Percentiles rank a stretch among this genome's conserved stretches.
These are phyloP conservation scores for Dichotomocladium elegans DNA, from an alignment of 371 early-diverging fungal genomes.

Conservation along the genomic window DNA sequence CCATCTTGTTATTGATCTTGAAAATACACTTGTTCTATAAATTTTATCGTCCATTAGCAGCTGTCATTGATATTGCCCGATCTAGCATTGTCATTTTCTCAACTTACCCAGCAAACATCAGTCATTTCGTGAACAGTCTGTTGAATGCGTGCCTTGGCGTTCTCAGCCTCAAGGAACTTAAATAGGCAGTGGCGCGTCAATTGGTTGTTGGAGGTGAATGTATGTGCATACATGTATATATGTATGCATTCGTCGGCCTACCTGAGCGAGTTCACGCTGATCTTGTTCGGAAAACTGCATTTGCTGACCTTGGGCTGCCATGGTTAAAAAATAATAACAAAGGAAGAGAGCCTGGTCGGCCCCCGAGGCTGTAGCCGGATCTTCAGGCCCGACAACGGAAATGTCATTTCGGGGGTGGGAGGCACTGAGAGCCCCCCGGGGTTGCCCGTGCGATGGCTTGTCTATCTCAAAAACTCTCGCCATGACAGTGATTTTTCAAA, in stretches of 20 bases:
- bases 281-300: slow-evolving; percentile 51
- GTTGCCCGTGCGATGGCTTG: too few species aligned
- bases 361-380: too few species aligned
- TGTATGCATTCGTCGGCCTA: not conserved
- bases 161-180: slow-evolving; percentile 63
- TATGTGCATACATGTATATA: not conserved
- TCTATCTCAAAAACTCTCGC: too few species aligned
- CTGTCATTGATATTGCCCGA: too few species aligned
- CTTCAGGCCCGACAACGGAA: too few species aligned
- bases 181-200: not conserved
- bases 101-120: slow-evolving; percentile 65
- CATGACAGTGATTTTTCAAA: too few species aligned
- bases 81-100: not conserved
- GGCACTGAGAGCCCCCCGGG: too few species aligned
- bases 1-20: slow-evolving; percentile 65
- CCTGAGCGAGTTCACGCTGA: slow-evolving; percentile 58
- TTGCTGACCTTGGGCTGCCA: slow-evolving; percentile 7
- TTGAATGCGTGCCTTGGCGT: slow-evolving; percentile 74
- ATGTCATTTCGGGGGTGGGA: too few species aligned
- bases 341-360: too few species aligned
- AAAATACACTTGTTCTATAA: slow-evolving; percentile 66
- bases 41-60: too few species aligned
- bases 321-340: not conserved
- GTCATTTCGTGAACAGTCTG: slow-evolving; percentile 68
- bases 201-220: not conserved